Base-by-base conservation (phyloP, 768 basidiomycete genomes). In the Suillus occidentalis region DNA sequence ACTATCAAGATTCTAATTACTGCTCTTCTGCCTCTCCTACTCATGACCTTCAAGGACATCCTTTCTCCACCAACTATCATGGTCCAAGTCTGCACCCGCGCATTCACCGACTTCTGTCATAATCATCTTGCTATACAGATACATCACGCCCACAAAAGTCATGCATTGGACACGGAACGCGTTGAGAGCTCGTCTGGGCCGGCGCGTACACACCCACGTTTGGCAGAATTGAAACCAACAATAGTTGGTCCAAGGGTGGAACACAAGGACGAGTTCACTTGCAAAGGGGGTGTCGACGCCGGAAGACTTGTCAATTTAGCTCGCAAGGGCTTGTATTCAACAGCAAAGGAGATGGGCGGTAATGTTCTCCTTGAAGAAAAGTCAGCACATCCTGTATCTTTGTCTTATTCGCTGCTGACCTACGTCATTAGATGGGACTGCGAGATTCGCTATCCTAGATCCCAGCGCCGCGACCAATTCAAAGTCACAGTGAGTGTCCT, bases 321-420 rank as follows among this genome's bases (percentile, higher is more conserved):
- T 34, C 76, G 78, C 52, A 74, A 73, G 63, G 70, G 71, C 14
- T 61, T 79, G 6, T 77, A 76, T 63, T 72, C 72, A 52, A 39
- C 69, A n/a, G 78, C 77, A 20, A 73, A 69, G 60, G 67, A 66
- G 45, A 75, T 78, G 71, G 78, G 78, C 5, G 79, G 77, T 8
- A 80, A 79, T 59, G 73, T 77, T 42, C 69, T 79, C 6, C 67
- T 79, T 31, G 78, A 79, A 57, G 78, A 79, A 57, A 71, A 74
- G 78, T 80, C 43, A 65, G 76, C 65, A 61, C 50, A 59, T 65
- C 65, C 66, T 65, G 62, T 25, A 61, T 64, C 62, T 68, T 67
- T 69, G 63, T 59, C 50, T 57, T 58, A 63, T 67, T 67, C 13
- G 65, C 64, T 65, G 66, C 66, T 69, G 31, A 66, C 69, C 62